Base-by-base conservation (phyloP, 139 green algal genomes). In the Micractinium conductrix region DNA sequence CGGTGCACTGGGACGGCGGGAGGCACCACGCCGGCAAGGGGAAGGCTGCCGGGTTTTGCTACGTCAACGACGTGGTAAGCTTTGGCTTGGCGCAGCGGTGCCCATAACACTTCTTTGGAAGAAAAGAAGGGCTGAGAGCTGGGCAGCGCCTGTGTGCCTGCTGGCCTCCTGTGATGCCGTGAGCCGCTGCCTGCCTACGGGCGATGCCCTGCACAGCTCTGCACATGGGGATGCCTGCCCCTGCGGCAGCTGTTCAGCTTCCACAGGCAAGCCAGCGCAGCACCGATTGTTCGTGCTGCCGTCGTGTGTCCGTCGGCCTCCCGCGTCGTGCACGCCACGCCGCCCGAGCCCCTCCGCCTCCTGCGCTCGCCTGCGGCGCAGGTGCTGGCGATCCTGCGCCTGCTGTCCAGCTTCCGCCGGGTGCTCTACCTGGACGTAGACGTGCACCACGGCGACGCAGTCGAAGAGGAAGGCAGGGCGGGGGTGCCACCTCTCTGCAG, bases 341-440 rank as follows among this genome's bases (percentile, higher is more conserved):
- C 2, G 4, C 22, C 68, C 68, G 10, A 9, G 0, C 53, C 53
- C 62, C n/a, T 42, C 6, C 1, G n/a, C 30, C 62, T 70, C n/a
- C 10, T 22, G 63, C 14, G 2, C n/a, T n/a, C 21, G 2, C 33
- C 40, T 10, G 9, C 16, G 19, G 0, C 10, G 55, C 79, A 85
- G 80, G 87, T 91, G 35, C 79, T 91, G 48, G 71, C 84, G 30
- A 84, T 91, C 37, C 74, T 91, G 79, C 48, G 26, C 16, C 81
- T 91, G 30, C 79, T 87, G 33, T 40, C 63, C 35, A 48, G 4
- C 80, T 89, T 87, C 60, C 53, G 44, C 19, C 85, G 87, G 7
- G 74, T 91, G 30, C 35, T 91, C 76, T 91, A 91, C 45, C 53
- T 91, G 8, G 87, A 91, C 62, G 17, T 91, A 0, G 87, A 91